Conservation (phyloP, 257 asterid species). For the Anisodus acutangulus region DNA sequence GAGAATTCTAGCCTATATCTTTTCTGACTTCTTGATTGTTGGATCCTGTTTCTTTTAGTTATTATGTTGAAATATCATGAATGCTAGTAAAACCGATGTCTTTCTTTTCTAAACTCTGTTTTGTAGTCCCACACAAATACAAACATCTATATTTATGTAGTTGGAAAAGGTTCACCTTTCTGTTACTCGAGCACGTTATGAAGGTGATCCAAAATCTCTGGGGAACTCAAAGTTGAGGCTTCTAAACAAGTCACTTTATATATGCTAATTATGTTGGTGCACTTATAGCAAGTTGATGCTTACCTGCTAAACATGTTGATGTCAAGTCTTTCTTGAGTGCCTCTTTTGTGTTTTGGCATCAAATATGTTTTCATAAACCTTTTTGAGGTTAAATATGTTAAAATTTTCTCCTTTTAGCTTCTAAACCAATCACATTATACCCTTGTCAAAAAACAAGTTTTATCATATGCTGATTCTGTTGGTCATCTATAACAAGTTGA, state of each 20-base stretch:
- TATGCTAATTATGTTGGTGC: background rate
- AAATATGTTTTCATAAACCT: background rate
- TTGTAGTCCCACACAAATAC: background rate
- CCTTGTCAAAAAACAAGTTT: background rate
- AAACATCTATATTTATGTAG: constrained; percentile 8
- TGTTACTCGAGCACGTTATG: background rate
- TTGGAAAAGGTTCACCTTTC: background rate
- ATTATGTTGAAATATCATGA: background rate
- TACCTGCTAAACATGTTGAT: background rate
- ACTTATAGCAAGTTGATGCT: background rate
- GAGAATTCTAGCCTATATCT: background rate
- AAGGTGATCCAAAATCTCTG: constrained; percentile 19
- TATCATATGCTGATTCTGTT: background rate
- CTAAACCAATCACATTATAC: background rate
- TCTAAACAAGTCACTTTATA: background rate
- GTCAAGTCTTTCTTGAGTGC: background rate
- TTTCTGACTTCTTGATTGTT: background rate
- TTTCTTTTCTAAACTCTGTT: background rate
- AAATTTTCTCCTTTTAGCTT: background rate
- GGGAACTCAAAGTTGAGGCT: background rate
- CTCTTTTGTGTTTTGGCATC: background rate
- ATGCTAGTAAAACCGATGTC: background rate
- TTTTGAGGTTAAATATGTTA: background rate
- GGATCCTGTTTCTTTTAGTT: background rate
- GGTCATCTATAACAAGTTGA: background rate